phyloP scores from a whole-genome alignment of 2,329 filamentous ascomycete genomes.

The Cercospora sp. region DNA sequence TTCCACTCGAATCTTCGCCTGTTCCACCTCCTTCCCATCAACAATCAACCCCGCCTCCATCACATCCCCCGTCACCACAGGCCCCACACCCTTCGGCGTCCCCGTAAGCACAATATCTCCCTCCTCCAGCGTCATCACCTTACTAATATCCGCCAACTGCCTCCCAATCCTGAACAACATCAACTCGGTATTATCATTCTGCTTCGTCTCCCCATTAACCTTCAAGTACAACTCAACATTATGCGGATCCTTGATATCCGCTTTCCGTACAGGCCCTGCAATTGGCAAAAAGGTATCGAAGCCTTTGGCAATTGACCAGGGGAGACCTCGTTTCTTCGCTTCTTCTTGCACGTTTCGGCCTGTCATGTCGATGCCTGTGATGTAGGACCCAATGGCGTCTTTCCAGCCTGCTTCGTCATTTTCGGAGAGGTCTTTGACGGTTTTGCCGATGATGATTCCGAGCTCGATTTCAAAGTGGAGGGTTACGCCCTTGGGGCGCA shows the following conservation, averaged over 20 bases:
- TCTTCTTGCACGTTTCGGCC: conserved; percentile 93
- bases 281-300: conserved; percentile 97
- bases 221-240: conserved; percentile 81
- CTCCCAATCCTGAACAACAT: conserved; percentile 92
- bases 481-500: conserved; percentile 78
- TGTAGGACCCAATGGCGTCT: conserved; percentile 82
- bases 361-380: conserved; percentile 95
- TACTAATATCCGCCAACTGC: conserved; percentile 85
- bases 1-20: conserved; percentile 78
- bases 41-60: conserved; percentile 83
- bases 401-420: conserved; percentile 74
- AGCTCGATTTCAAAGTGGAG: conserved; percentile 96
- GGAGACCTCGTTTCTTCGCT: conserved; percentile 94
- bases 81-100: conserved; percentile 92
- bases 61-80: conserved; percentile 80
- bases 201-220: conserved; percentile 76
- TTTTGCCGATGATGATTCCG: conserved; percentile 82
- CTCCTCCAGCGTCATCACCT: conserved; percentile 89
- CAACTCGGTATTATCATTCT: conserved; percentile 85
- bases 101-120: conserved; percentile 96
- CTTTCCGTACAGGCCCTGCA: conserved; percentile 76
- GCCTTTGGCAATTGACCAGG: conserved; percentile 95
- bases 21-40: conserved; percentile 77
- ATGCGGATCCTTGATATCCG: conserved; percentile 80
- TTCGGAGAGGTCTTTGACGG: conserved; percentile 71